phyloP scores from a whole-genome alignment of 2,329 filamentous ascomycete species.

The Ceratocystiopsis minuta region DNA sequence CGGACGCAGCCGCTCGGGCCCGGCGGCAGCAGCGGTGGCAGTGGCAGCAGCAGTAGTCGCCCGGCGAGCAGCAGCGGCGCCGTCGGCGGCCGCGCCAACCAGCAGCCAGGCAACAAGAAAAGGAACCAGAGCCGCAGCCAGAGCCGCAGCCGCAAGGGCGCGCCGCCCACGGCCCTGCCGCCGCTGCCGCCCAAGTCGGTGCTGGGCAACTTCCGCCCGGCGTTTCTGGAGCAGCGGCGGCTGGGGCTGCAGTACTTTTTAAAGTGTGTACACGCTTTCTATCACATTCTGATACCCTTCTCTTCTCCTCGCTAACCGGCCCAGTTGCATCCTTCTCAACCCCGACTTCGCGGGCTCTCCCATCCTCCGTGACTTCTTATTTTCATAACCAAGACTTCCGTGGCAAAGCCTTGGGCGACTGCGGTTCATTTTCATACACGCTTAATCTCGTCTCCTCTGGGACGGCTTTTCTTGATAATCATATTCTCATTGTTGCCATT shows the following conservation, averaged over 20 bases:
- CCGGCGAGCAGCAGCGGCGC: background rate
- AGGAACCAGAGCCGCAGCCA: background rate
- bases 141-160: background rate
- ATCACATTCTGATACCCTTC: background rate
- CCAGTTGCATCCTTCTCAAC: constrained; percentile 75
- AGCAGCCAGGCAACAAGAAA: background rate
- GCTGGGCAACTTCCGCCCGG: constrained; percentile 67
- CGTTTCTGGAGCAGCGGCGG: constrained; percentile 71
- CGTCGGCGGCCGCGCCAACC: too few species aligned
- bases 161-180: constrained; percentile 47
- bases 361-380: constrained; percentile 78
- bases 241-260: constrained; percentile 80
- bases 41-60: constrained; percentile 21
- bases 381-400: constrained; percentile 38
- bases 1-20: too few species aligned
- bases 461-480: background rate
- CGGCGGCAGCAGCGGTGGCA: constrained; percentile 25
- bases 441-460: too few species aligned
- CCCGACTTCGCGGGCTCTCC: constrained; percentile 89
- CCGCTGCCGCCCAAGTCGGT: constrained; percentile 78
- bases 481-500: background rate
- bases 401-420: too few species aligned
- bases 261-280: constrained; percentile 43
- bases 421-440: background rate
- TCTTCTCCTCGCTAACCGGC: constrained; percentile 3